Conservation (phyloP, 805 yeast species). For the Jamesozyma rosinii region DNA sequence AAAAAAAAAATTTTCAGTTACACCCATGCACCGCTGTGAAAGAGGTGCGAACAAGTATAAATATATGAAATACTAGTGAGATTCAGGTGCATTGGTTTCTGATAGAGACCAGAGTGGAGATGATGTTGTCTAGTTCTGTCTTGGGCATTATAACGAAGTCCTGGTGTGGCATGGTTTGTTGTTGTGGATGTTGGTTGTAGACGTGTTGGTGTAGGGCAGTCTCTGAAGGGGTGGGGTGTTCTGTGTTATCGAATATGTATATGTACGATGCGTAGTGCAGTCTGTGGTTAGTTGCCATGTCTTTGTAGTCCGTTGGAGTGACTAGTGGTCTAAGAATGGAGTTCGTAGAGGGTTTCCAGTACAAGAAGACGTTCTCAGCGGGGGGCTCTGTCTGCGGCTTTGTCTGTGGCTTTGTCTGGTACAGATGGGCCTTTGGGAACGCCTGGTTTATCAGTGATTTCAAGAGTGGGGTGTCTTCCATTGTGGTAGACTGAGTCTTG, state of each 20-base stretch:
- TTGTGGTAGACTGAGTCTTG: background rate
- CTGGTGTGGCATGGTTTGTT: background rate
- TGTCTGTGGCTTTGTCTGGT: background rate
- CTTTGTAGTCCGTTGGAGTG: background rate
- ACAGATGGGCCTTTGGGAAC: background rate
- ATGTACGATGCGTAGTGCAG: background rate
- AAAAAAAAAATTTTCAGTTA: background rate
- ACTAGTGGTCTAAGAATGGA: background rate
- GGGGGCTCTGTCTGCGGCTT: background rate
- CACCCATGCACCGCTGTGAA: background rate
- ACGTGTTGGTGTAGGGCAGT: background rate
- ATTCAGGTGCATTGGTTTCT: background rate
- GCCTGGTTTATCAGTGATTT: constrained; percentile 2
- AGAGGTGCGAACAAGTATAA: no score
- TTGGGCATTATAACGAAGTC: background rate
- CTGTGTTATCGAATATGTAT: background rate
- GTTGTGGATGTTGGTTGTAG: background rate
- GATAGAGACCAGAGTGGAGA: background rate
- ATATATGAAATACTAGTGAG: no score
- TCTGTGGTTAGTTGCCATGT: background rate
- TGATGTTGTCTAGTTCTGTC: background rate
- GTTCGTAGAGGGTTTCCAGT: background rate
- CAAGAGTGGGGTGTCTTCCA: background rate
- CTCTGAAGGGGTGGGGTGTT: background rate
- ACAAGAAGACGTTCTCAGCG: background rate